A percentile compares a stretch with the other conserved stretches of the same genome.
phyloP scores from a whole-genome alignment of 495 filamentous ascomycete genomes.

The Penicillium parvum region DNA sequence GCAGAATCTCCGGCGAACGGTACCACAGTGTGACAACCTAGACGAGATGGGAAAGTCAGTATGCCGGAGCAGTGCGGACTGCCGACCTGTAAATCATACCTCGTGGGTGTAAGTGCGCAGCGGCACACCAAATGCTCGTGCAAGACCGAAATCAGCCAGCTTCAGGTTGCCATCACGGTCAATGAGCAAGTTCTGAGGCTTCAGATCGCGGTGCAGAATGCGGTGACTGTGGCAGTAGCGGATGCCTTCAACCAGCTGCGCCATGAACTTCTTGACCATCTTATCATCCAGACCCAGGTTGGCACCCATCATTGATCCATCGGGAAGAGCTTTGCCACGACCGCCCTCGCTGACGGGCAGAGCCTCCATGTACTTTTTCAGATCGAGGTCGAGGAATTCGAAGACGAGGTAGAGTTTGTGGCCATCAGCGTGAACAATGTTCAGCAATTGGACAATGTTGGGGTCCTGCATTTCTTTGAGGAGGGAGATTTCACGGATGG shows the following conservation, averaged over 20 bases:
- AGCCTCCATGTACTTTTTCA: slow-evolving; percentile 99
- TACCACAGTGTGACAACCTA: slow-evolving; percentile 98
- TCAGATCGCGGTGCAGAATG: slow-evolving; percentile 91
- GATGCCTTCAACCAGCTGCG: slow-evolving; percentile 84
- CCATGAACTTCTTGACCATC: slow-evolving; percentile 98
- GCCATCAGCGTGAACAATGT: slow-evolving; percentile 95
- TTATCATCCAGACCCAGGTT: slow-evolving; percentile 76
- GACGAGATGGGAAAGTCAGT: slow-evolving; percentile 1
- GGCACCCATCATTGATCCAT: slow-evolving; percentile 64
- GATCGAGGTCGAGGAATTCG: slow-evolving; percentile 88
- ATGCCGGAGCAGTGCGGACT: neutral
- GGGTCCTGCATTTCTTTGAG: slow-evolving; percentile 96
- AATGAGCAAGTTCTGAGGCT: slow-evolving; percentile 97
- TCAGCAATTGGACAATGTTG: slow-evolving; percentile 86
- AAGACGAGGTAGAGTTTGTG: slow-evolving; percentile 96
- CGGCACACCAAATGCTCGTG: slow-evolving; percentile 93
- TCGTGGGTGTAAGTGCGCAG: slow-evolving; percentile 97
- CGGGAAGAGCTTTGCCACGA: slow-evolving; percentile 80
- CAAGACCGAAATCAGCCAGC: slow-evolving; percentile 94
- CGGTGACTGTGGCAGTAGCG: slow-evolving; percentile 95
- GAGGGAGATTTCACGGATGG: slow-evolving; percentile 93
- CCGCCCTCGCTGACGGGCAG: slow-evolving; percentile 88
- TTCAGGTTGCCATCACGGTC: slow-evolving; percentile 94
- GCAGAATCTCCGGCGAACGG: slow-evolving; percentile 93
- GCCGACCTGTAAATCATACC: no score